These are phyloP conservation scores for Silene vulgaris DNA, from an alignment of 179 eudicot species.

Conservation along the genomic window DNA sequence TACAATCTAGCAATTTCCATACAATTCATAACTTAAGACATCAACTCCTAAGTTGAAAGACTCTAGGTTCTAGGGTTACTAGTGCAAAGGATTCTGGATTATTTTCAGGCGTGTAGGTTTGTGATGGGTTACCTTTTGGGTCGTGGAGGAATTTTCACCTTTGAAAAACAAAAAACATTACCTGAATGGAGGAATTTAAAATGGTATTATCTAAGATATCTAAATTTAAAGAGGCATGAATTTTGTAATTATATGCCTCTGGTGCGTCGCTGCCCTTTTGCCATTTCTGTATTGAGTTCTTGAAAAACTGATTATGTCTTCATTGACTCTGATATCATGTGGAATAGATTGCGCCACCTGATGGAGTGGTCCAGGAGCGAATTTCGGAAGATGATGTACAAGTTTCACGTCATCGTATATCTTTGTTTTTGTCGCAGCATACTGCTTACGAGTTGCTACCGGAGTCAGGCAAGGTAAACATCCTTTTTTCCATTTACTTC, in stretches of 20 bases:
- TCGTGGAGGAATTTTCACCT: not conserved
- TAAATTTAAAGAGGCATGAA: not conserved
- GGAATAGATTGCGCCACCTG: conserved; percentile 27
- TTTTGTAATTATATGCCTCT: not conserved
- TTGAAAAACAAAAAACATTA: not conserved
- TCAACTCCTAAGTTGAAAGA: not conserved
- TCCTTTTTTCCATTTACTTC: conserved; percentile 14
- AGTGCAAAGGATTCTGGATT: not conserved
- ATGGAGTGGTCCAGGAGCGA: conserved; percentile 41
- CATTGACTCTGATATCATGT: conserved; percentile 14
- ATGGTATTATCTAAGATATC: not conserved
- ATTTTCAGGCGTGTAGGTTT: conserved; percentile 1
- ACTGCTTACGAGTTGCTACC: conserved; percentile 88
- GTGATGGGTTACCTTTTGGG: not conserved
- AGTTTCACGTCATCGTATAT: conserved; percentile 68
- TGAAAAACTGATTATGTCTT: not conserved
- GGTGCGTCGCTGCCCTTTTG: not conserved
- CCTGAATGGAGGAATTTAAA: not conserved
- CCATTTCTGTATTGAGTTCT: conserved; percentile 9
- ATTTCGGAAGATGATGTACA: conserved; percentile 64
- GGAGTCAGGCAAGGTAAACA: conserved; percentile 80
- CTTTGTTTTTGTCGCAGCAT: conserved; percentile 69
- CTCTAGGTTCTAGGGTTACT: not conserved
- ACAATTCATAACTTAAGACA: too few species aligned
- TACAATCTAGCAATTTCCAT: too few species aligned